Conservation (phyloP, 768 basidiomycete genomes). For the Termitomyces sp. region DNA sequence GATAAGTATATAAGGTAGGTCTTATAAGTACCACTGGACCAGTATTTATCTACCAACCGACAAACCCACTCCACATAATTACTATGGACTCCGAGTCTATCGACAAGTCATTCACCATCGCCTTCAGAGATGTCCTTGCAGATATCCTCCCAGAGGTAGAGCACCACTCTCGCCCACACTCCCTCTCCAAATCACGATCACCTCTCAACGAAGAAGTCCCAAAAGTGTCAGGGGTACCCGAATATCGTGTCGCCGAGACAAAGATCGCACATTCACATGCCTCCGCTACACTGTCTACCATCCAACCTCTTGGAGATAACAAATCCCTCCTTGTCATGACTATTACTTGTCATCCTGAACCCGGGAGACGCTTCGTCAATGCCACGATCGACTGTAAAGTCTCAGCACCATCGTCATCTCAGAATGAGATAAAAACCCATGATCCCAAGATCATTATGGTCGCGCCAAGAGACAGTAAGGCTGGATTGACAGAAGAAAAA, state of each 20-base stretch:
- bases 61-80: neutral
- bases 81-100: constrained; percentile 7
- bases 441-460: constrained; percentile 13
- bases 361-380: constrained; percentile 16
- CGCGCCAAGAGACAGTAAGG: constrained; percentile 19
- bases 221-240: neutral
- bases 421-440: neutral
- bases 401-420: neutral
- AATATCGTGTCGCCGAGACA: constrained; percentile 17
- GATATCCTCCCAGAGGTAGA: constrained; percentile 9
- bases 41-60: too few relatives aligned
- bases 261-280: constrained; percentile 18
- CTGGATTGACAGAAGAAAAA: constrained; percentile 22
- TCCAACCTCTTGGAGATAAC: constrained; percentile 17
- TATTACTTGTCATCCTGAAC: constrained; percentile 18
- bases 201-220: too few relatives aligned
- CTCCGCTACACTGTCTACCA: constrained; percentile 17
- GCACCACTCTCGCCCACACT: constrained; percentile 7
- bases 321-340: constrained; percentile 17
- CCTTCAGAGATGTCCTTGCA: constrained; percentile 19
- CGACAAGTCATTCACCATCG: constrained; percentile 8
- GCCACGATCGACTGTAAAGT: constrained; percentile 16
- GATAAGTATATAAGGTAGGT: neutral
- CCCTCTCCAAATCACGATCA: constrained; percentile 6
- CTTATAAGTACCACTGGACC: neutral